A percentile compares a stretch with the other conserved stretches of the same genome.
Conservation (phyloP, 129 eudicot genomes). For the Flaveria bidentis region DNA sequence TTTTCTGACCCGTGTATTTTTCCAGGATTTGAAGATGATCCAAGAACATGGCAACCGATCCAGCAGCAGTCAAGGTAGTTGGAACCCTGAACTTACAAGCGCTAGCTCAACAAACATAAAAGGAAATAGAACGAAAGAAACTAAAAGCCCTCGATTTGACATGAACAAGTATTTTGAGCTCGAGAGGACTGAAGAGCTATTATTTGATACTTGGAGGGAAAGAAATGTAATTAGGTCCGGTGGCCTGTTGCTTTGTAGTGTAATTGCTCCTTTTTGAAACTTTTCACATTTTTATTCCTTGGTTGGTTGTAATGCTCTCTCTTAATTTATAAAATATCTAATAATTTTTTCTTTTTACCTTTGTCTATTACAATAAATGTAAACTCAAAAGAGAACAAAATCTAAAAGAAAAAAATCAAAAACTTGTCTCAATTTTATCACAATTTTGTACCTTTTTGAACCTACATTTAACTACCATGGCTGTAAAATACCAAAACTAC, state of each 20-base stretch:
- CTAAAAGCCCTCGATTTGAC: constrained; percentile 35
- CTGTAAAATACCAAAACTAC: constrained; percentile 13
- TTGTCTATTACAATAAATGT: not conserved
- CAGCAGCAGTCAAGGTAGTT: constrained; percentile 63
- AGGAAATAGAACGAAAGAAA: constrained; percentile 28
- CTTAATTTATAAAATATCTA: not conserved
- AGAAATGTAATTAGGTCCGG: constrained; percentile 52
- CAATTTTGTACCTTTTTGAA: not conserved
- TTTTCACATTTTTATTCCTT: constrained; percentile 15
- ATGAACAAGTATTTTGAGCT: constrained; percentile 48
- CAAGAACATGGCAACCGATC: constrained; percentile 46
- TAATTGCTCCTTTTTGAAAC: constrained; percentile 14
- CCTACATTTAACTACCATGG: not conserved
- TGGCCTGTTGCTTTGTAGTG: constrained; percentile 57
- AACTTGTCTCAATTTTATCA: not conserved
- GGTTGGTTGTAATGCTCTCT: not conserved
- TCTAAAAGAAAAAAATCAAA: not conserved
- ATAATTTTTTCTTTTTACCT: constrained; percentile 1
- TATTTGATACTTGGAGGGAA: constrained; percentile 61
- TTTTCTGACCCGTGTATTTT: too few relatives aligned
- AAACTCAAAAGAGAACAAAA: constrained; percentile 9
- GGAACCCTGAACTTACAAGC: constrained; percentile 53
- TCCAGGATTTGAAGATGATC: constrained; percentile 36
- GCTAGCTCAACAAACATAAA: constrained; percentile 31
- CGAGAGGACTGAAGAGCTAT: constrained; percentile 44